Conservation (phyloP, 768 basidiomycete genomes). For the Leccinum uliginosum region DNA sequence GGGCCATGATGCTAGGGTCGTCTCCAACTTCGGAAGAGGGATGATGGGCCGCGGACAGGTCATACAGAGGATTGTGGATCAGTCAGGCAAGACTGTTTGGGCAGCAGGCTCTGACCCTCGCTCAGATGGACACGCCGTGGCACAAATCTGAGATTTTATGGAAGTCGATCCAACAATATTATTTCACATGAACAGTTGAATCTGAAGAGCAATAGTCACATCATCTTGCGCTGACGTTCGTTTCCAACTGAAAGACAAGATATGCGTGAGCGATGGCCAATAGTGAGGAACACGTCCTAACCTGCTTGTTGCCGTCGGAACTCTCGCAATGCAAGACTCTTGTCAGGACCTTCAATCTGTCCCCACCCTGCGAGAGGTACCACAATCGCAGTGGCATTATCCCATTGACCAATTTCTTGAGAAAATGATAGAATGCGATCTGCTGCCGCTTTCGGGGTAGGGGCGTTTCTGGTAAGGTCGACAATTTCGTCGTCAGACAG, state of each 20-base stretch:
- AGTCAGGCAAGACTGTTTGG: conserved; percentile 78
- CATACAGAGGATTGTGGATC: conserved; percentile 73
- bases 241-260: conserved; percentile 45
- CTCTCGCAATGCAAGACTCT: conserved; percentile 76
- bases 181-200: not conserved
- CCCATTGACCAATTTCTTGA: conserved; percentile 77
- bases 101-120: conserved; percentile 90
- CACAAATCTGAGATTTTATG: conserved; percentile 58
- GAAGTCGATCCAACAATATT: not conserved
- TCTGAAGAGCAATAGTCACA: conserved; percentile 7
- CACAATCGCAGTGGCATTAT: conserved; percentile 89
- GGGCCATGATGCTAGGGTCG: conserved; percentile 78
- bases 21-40: conserved; percentile 55
- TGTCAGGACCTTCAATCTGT: conserved; percentile 70
- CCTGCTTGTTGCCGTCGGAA: conserved; percentile 69
- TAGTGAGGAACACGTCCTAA: conserved; percentile 22
- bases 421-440: conserved; percentile 78
- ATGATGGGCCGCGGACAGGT: conserved; percentile 85
- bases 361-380: conserved; percentile 94
- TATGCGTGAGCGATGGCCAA: conserved; percentile 1
- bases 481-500: conserved; percentile 93
- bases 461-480: conserved; percentile 74
- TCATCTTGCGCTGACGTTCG: conserved; percentile 60
- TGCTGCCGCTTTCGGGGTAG: conserved; percentile 77
- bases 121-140: conserved; percentile 82